These are phyloP conservation scores for Sugiyamaella marilandica DNA, from an alignment of 805 yeast genomes.

Conservation along the genomic window DNA sequence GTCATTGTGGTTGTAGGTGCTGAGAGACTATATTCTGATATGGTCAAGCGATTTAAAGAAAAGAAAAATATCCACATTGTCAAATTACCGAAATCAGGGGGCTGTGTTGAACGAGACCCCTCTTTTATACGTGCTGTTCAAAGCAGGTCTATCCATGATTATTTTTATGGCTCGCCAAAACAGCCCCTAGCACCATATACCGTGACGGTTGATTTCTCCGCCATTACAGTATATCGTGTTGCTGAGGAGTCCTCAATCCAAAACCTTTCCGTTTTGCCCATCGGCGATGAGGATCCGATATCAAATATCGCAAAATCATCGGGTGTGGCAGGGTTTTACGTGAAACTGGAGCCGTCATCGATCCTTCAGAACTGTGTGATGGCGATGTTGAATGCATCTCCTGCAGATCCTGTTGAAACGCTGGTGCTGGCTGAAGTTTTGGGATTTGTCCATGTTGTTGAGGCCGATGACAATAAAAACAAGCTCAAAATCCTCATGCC, in stretches of 20 bases:
- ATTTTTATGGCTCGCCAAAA: conserved; percentile 74
- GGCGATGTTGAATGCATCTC: conserved; percentile 52
- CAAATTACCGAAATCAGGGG: conserved; percentile 67
- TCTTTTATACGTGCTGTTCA: conserved; percentile 64
- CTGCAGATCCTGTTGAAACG: conserved; percentile 44
- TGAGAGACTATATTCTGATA: conserved; percentile 62
- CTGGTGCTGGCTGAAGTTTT: conserved; percentile 54
- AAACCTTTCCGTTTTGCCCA: conserved; percentile 32
- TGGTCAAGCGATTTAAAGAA: conserved; percentile 42
- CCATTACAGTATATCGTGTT: conserved; percentile 60
- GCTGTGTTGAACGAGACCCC: conserved; percentile 71
- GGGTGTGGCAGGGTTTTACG: conserved; percentile 27
- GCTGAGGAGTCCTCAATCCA: conserved; percentile 29
- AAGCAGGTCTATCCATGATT: conserved; percentile 73
- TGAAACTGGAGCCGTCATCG: conserved; percentile 35
- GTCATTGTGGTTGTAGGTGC: conserved; percentile 68
- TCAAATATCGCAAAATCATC: conserved; percentile 15
- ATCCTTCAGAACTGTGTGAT: conserved; percentile 69
- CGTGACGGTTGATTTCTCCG: conserved; percentile 62
- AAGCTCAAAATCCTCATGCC: conserved; percentile 74
- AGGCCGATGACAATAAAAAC: conserved; percentile 69
- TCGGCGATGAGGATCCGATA: conserved; percentile 32
- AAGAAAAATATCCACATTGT: conserved; percentile 39
- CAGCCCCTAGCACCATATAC: conserved; percentile 78
- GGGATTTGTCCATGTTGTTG: conserved; percentile 71